Percentiles rank a stretch among this genome's conserved stretches.
These are phyloP conservation scores for Hypoxylon rubiginosum DNA, from an alignment of 2,329 filamentous ascomycete genomes.

Conservation along the genomic window DNA sequence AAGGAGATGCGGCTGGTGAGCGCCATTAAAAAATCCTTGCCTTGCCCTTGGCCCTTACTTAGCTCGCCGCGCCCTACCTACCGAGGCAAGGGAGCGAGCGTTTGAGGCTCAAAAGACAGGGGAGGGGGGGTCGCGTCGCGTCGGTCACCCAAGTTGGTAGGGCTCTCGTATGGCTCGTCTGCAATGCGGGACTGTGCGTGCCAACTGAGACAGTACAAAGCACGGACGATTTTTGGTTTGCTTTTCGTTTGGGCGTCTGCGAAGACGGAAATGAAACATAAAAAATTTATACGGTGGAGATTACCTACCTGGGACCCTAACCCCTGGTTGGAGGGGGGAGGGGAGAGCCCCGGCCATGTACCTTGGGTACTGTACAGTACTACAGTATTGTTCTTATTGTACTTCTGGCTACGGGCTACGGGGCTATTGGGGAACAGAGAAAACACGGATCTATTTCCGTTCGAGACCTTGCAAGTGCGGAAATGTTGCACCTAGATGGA, in stretches of 20 bases:
- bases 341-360: constrained; percentile 5
- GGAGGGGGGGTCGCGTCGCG: too few relatives aligned
- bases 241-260: not conserved
- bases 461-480: constrained; percentile 7
- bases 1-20: constrained; percentile 62
- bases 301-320: not conserved
- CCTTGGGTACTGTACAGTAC: constrained; percentile 1
- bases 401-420: not conserved
- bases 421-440: not conserved
- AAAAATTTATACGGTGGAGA: constrained; percentile 1
- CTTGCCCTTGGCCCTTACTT: not conserved
- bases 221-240: not conserved
- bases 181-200: constrained; percentile 9
- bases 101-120: not conserved
- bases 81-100: constrained; percentile 40
- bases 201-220: not conserved
- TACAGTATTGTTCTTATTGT: too few relatives aligned
- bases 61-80: constrained; percentile 54
- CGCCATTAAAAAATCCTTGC: constrained; percentile 55
- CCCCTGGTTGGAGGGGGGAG: not conserved
- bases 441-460: constrained; percentile 8
- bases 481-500: not conserved
- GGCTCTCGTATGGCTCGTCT: constrained; percentile 20
- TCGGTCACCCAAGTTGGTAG: not conserved
- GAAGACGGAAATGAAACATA: constrained; percentile 8